Base-by-base conservation (phyloP, 352 stramenopile genomes). In the Phytophthora rubi region DNA sequence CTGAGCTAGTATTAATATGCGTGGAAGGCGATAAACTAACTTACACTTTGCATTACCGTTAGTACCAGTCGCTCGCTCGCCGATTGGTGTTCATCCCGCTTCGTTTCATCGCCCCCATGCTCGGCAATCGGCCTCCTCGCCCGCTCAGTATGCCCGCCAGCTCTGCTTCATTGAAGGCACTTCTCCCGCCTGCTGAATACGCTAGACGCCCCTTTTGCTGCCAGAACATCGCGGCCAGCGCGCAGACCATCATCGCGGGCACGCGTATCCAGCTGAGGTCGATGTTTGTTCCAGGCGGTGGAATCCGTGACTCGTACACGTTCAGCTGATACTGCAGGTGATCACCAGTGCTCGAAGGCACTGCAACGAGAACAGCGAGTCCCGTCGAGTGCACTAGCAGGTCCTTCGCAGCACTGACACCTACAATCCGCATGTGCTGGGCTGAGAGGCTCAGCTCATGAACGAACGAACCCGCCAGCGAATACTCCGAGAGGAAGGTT, bases 201-300 rank as follows among this genome's bases (percentile, higher is more conserved):
- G 44, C 44, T 13, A 62, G 6, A 9, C 59, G 55, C 47, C 54
- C 55, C 35, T 53, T 77, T 73, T 73, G 65, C 56, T 80, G 73
- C 69, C 65, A 80, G 47, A 76, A 77, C 39, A 80, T 76, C 6
- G 73, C 73, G 23, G 58, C 69, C 37, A 80, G 48, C 2, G 71
- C 73, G 42, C 73, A 77, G 49, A 77, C 42, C 57, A 80, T 76
- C 69, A 80, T 74, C 30, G 51, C 64, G 4, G 69, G 73, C 6
- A 80, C 68, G 37, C 73, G 70, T 64, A 80, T 62, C 73, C 73
- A 80, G 48, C 55, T 77, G 13, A 77, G 26, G 45, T 75, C 71
- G 9, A 77, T 23, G 45, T 65, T 75, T 13, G 53, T 62, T 35
- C 60, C 56, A 51, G 65, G 57, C 2, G 65, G 61, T 37, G 65